phyloP scores from a whole-genome alignment of 306 rosid species.

The Vigna unguiculata region DNA sequence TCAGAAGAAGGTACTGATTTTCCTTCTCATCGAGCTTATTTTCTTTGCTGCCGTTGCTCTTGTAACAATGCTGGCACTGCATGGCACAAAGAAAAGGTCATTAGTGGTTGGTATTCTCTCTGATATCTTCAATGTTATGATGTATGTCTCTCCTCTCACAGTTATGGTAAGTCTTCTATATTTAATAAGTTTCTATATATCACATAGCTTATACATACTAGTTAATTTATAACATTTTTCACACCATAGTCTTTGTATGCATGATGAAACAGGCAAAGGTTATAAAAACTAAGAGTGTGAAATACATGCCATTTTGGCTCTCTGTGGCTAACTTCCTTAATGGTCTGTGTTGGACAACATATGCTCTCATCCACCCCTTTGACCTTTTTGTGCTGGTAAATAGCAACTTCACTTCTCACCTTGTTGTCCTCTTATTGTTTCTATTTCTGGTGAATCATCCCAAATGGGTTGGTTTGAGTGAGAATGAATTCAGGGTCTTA shows the following conservation, averaged over 20 bases:
- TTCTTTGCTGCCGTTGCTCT: conserved; percentile 51
- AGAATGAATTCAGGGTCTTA: neutral
- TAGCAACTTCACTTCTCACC: neutral
- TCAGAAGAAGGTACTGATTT: conserved; percentile 55
- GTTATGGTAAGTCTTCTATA: conserved; percentile 57
- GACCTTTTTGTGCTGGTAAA: conserved; percentile 73
- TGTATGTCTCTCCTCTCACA: conserved; percentile 77
- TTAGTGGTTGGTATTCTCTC: conserved; percentile 67
- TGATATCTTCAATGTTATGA: conserved; percentile 73
- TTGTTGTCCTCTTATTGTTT: neutral
- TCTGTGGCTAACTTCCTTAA: conserved; percentile 71
- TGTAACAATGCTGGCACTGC: conserved; percentile 52
- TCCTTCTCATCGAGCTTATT: conserved; percentile 39
- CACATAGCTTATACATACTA: neutral
- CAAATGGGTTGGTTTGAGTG: neutral
- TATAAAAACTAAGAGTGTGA: conserved; percentile 69
- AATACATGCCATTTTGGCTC: conserved; percentile 81
- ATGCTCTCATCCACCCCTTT: conserved; percentile 70
- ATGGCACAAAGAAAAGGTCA: conserved; percentile 54
- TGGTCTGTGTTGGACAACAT: conserved; percentile 76
- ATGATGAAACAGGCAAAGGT: conserved; percentile 58
- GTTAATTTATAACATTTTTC: neutral
- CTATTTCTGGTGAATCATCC: neutral
- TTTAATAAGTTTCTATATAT: neutral
- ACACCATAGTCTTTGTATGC: neutral